phyloP scores from a whole-genome alignment of 371 early-diverging fungal genomes.

The Syncephalis fuscata region DNA sequence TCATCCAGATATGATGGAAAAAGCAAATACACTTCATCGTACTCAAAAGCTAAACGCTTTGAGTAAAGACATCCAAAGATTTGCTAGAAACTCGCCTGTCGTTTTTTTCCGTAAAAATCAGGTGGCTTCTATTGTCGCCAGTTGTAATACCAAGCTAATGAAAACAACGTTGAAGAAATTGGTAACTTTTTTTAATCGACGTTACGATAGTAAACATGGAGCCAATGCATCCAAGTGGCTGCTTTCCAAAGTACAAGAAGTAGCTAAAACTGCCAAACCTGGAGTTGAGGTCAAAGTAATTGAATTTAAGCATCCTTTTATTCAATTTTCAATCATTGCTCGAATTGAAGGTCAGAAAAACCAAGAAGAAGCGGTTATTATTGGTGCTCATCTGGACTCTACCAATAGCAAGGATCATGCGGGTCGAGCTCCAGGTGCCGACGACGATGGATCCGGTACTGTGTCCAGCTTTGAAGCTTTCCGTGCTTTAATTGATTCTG shows the following conservation, averaged over 20 bases:
- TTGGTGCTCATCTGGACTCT: conserved; percentile 86
- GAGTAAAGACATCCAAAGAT: no score
- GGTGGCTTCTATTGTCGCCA: conserved; percentile 29
- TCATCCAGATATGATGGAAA: no score
- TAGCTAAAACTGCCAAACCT: conserved; percentile 18
- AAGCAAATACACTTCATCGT: no score
- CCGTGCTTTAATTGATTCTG: no score
- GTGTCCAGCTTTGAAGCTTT: no score
- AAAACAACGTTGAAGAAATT: conserved; percentile 42
- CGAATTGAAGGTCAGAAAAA: no score
- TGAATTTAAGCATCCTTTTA: no score
- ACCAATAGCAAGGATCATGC: conserved; percentile 67
- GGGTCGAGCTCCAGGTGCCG: conserved; percentile 65
- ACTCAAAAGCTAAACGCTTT: no score
- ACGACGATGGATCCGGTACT: no score
- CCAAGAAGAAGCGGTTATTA: conserved; percentile 48
- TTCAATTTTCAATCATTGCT: no score
- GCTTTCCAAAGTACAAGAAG: conserved; percentile 28
- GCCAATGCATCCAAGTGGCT: conserved; percentile 52
- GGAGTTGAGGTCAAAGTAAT: conserved; percentile 21
- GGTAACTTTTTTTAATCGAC: conserved; percentile 70
- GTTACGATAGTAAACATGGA: conserved; percentile 65
- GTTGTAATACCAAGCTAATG: conserved; percentile 44
- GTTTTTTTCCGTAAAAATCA: no score
- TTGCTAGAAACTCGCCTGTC: no score